Conservation (phyloP, 208 protist species). For the Trypanosoma brucei region DNA sequence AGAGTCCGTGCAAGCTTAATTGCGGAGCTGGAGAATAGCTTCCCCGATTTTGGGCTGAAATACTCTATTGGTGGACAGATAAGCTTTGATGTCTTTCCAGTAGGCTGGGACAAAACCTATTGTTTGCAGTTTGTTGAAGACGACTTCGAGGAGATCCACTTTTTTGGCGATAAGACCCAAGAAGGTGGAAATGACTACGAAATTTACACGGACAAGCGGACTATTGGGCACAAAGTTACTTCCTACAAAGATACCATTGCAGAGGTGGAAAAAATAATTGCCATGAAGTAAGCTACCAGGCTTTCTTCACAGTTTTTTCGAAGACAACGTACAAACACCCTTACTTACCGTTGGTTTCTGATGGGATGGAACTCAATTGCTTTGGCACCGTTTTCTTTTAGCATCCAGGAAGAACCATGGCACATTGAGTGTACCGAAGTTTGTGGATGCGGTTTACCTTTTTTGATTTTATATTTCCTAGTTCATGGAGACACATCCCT, state of each 20-base stretch:
- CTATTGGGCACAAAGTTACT: slow-evolving; percentile 93
- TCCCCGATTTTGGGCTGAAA: slow-evolving; percentile 88
- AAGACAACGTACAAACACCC: too few relatives aligned
- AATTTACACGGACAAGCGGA: slow-evolving; percentile 92
- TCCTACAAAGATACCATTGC: slow-evolving; percentile 94
- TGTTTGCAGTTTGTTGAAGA: slow-evolving; percentile 95
- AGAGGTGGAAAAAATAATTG: slow-evolving; percentile 75
- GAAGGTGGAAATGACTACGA: slow-evolving; percentile 99
- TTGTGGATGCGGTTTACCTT: too few relatives aligned
- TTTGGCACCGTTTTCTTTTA: too few relatives aligned
- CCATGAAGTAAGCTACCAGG: slow-evolving; percentile 26
- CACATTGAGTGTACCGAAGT: too few relatives aligned
- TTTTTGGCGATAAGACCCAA: slow-evolving; percentile 99
- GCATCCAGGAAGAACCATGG: too few relatives aligned
- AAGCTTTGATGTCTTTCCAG: slow-evolving; percentile 99
- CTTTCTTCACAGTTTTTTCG: too few relatives aligned
- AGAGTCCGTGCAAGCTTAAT: slow-evolving; percentile 95
- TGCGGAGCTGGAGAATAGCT: slow-evolving; percentile 65
- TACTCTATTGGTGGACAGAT: slow-evolving; percentile 99
- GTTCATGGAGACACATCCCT: too few relatives aligned
- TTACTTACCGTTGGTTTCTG: too few relatives aligned
- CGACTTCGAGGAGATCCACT: slow-evolving; percentile 97
- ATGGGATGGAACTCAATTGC: too few relatives aligned
- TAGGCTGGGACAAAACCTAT: slow-evolving; percentile 99
- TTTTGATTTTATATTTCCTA: too few relatives aligned